Evolutionary conservation across 2,329 filamentous ascomycete species (phyloP), one percentile per base, ranked within the genome.

Genomic region (Aspergillus pseudotamarii): DNA sequence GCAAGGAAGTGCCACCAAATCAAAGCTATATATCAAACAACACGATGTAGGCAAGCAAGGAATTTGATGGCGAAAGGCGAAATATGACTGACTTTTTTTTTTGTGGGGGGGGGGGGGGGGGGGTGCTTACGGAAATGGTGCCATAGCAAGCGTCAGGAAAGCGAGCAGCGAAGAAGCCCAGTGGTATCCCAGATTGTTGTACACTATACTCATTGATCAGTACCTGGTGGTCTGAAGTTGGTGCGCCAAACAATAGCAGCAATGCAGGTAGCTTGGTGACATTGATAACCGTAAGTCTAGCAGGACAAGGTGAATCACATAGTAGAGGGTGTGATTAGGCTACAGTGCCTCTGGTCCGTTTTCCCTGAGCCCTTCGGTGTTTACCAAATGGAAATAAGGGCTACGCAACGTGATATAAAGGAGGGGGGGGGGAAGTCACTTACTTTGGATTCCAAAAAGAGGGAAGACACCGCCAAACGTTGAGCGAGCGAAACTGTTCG

Each of bases 391-490:
- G 10, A 23, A n/a, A 38, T 4, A 9, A 55, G 1, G 21, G 11
- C 21, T 14, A 32, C 36, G 34, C 45, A 50, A 53, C 41, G 61
- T 36, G 54, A n/a, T n/a, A n/a, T n/a, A n/a, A n/a, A n/a, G n/a
- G n/a, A n/a, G n/a, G n/a, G n/a, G n/a, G n/a, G n/a, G n/a, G n/a
- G n/a, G n/a, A n/a, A n/a, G n/a, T n/a, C n/a, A n/a, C n/a, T 73
- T 73, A 81, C 77, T 79, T 66, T 82, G 89, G 32, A 87, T 84
- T 19, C 90, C 90, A 74, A 94, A 93, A 2, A 93, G 80, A 16
- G 91, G 91, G 69, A 94, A 94, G 4, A 88, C 86, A 58, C 92
- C 92, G 64, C 90, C 93, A 81, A 96, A 95, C 23, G 85, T 83
- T 67, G 89, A 93, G 59, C 94, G 86, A 62, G 91, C 86, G 75